phyloP scores from a whole-genome alignment of 768 basidiomycete genomes.

The Tephrocybe sp. region DNA sequence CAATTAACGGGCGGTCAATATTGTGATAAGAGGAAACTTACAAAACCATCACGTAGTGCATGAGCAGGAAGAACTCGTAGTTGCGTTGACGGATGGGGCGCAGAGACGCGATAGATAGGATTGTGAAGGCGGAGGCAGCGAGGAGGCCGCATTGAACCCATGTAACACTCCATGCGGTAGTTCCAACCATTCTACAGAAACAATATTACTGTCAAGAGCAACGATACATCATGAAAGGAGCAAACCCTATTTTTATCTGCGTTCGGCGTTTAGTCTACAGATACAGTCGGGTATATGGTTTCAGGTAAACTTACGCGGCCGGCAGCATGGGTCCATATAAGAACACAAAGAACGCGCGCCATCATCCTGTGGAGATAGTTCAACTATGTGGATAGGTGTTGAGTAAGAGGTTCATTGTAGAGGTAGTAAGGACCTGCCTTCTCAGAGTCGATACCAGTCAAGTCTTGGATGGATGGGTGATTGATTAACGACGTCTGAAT shows the following conservation, averaged over 20 bases:
- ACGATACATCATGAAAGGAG: background rate
- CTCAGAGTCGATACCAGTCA: constrained; percentile 51
- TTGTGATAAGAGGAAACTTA: too few species aligned
- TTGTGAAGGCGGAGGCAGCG: constrained; percentile 36
- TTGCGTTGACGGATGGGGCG: constrained; percentile 41
- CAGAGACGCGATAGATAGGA: constrained; percentile 46
- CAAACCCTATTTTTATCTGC: constrained; percentile 20
- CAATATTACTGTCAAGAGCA: background rate
- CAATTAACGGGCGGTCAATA: too few species aligned
- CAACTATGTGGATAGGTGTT: constrained; percentile 26
- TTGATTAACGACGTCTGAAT: background rate
- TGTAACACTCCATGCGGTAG: constrained; percentile 12
- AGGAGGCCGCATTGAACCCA: constrained; percentile 36
- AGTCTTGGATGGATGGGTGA: constrained; percentile 26
- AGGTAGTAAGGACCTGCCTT: constrained; percentile 24
- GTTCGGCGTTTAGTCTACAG: background rate
- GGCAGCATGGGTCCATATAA: constrained; percentile 49
- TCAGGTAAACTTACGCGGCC: constrained; percentile 34
- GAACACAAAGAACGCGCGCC: constrained; percentile 42
- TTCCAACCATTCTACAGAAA: constrained; percentile 13
- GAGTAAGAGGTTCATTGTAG: background rate
- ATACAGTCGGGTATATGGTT: background rate
- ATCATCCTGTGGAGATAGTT: constrained; percentile 45
- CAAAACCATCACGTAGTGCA: constrained; percentile 43
- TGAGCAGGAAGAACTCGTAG: constrained; percentile 53